Percentiles rank a stretch among this genome's conserved stretches.
These are phyloP conservation scores for Saccharum spontaneum DNA, from an alignment of 176 grass and related monocot species.

Conservation along the genomic window DNA sequence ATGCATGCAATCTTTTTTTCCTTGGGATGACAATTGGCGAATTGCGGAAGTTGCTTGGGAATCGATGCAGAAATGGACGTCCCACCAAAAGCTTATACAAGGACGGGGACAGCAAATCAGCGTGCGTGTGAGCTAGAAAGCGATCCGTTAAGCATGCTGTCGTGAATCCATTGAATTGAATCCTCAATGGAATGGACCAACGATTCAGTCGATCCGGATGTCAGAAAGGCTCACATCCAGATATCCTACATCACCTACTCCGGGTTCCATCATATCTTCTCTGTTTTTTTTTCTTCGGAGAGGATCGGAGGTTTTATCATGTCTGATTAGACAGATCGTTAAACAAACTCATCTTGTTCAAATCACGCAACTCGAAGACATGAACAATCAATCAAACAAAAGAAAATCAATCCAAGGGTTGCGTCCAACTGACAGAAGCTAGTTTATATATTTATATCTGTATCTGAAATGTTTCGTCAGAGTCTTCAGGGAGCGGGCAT, in stretches of 20 bases:
- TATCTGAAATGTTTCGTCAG: neutral
- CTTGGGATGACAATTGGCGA: neutral
- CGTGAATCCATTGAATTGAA: neutral
- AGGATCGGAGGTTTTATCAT: neutral
- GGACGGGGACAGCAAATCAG: constrained; percentile 9
- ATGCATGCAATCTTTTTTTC: neutral
- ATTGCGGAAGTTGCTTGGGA: neutral
- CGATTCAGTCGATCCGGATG: neutral
- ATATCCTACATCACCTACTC: neutral
- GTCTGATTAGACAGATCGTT: too few species aligned
- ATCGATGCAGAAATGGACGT: constrained; percentile 24
- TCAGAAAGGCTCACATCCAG: too few species aligned
- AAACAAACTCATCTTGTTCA: neutral
- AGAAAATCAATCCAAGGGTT: neutral
- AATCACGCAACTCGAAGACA: neutral
- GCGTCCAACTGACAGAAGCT: neutral
- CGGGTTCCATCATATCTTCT: neutral
- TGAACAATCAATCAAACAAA: neutral
- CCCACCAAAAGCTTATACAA: constrained; percentile 2
- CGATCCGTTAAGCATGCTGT: neutral
- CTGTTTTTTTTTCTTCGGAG: neutral
- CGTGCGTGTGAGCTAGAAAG: neutral
- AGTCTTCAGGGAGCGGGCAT: neutral
- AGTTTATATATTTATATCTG: neutral
- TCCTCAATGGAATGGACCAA: neutral